Evolutionary conservation across 495 filamentous ascomycete species (phyloP), one percentile per base, ranked within the genome.

Genomic region (Cercophora sp.): DNA sequence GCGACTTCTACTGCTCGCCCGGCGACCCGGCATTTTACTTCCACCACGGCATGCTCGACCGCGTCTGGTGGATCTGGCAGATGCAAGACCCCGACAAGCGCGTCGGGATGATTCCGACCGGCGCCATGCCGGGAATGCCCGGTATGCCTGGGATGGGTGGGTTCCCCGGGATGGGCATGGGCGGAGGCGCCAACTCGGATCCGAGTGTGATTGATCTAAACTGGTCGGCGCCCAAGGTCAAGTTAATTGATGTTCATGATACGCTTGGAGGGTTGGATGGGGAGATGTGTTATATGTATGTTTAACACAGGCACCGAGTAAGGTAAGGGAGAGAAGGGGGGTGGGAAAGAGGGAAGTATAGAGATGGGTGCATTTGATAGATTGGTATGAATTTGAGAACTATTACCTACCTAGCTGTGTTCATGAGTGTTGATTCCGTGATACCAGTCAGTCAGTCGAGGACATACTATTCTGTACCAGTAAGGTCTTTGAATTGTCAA

Each of bases 51-150:
- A 77, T 78, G 78, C 73, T 88, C 34, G 85, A 88, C 62, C 77
- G 82, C 10, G 52, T 81, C 1, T 89, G 78, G 75, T 85, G 82
- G 78, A 81, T 82, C 16, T 89, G 86, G 85, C 85, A 89, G 68
- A 76, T 74, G 39, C 62, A 78, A 54, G 75, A 87, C 52, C 57
- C 71, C 19, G 52, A 56, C 37, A 68, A 68, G 13, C 63, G 82
- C 32, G 45, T 64, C 45, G 15, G 16, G 18, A 59, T 67, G 45
- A 54, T 65, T 4, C 27, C 46, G 15, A 65, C 62, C 11, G 11
- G 26, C 18, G 62, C 59, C 0, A 62, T 62, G 56, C 43, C 22
- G 1, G 29, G 29, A 6, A 32, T 32, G 29, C n/a, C n/a, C n/a
- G 29, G 29, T 32, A 32, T 32, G 29, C 29, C 29, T 3, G 36